Evolutionary conservation across 306 rosid genomes (phyloP).

Genomic region (Cucumis cinereus): DNA sequence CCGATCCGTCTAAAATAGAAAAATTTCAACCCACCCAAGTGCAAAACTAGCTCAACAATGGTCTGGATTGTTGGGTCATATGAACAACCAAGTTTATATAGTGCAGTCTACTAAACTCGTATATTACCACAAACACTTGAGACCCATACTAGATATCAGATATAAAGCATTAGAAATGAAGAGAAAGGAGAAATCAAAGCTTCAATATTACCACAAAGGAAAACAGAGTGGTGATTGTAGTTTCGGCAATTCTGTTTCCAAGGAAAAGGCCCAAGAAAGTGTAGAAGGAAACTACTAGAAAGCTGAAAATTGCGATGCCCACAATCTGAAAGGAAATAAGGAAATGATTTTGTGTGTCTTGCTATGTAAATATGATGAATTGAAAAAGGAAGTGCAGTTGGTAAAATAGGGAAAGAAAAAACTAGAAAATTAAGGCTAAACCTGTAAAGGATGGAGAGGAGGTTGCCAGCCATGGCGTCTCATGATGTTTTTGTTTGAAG

Average conservation of each 20-base stretch:
- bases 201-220: conserved; percentile 35
- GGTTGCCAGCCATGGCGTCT: conserved; percentile 98
- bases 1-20: too few species aligned
- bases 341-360: too few species aligned
- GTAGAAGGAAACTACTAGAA: conserved; percentile 57
- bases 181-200: not conserved
- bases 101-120: too few species aligned
- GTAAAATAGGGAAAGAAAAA: not conserved
- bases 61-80: too few species aligned
- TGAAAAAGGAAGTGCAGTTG: not conserved
- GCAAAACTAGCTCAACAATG: too few species aligned
- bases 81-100: too few species aligned
- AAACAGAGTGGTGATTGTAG: conserved; percentile 37
- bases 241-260: conserved; percentile 52
- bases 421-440: conserved; percentile 2
- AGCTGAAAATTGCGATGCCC: conserved; percentile 53
- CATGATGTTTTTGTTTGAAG: conserved; percentile 8
- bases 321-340: conserved; percentile 35
- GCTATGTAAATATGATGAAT: not conserved
- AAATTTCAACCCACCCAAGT: too few species aligned
- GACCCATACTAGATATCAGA: too few species aligned
- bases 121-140: too few species aligned
- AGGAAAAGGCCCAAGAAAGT: conserved; percentile 74
- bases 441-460: conserved; percentile 92
- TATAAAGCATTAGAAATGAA: not conserved